Percentiles rank a stretch among this genome's conserved stretches.
Conservation (phyloP, 2,329 filamentous ascomycete genomes). For the Dactylellina parvicollis region DNA sequence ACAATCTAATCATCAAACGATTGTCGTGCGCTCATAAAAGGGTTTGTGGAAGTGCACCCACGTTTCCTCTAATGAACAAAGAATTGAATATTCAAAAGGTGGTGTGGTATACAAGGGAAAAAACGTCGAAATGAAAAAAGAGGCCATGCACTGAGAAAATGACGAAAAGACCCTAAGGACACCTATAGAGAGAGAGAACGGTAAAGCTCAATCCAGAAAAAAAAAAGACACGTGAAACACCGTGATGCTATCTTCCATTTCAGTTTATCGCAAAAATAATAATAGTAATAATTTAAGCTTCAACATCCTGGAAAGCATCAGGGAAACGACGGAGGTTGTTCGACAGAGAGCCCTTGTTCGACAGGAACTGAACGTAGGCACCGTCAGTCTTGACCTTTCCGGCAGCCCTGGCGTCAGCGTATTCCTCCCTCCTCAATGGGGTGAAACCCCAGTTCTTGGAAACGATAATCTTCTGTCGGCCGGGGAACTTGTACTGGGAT, state of each 20-base stretch:
- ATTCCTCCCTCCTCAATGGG: constrained; percentile 95
- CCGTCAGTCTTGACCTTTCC: constrained; percentile 96
- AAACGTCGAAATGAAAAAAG: constrained; percentile 21
- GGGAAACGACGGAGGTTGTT: constrained; percentile 95
- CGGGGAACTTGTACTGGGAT: constrained; percentile 99
- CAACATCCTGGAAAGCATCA: constrained; percentile 75
- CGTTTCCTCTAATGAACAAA: background rate
- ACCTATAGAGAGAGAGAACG: constrained; percentile 34
- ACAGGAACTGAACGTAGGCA: constrained; percentile 99
- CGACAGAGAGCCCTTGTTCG: constrained; percentile 86
- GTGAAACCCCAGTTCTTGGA: constrained; percentile 99
- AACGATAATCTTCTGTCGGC: constrained; percentile 99
- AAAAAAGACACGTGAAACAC: constrained; percentile 22
- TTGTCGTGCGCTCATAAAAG: constrained; percentile 10
- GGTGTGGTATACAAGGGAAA: constrained; percentile 44
- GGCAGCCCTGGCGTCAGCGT: constrained; percentile 91
- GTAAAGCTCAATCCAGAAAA: constrained; percentile 25
- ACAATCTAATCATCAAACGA: constrained; percentile 45
- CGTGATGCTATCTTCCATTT: constrained; percentile 27
- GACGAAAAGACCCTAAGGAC: constrained; percentile 43
- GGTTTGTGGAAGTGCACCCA: background rate
- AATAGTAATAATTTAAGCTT: constrained; percentile 59
- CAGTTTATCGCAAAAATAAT: background rate
- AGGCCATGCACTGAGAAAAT: constrained; percentile 28
- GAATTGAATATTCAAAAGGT: constrained; percentile 8